Conservation (phyloP, 805 yeast genomes). For the Debaryomyces hansenii region DNA sequence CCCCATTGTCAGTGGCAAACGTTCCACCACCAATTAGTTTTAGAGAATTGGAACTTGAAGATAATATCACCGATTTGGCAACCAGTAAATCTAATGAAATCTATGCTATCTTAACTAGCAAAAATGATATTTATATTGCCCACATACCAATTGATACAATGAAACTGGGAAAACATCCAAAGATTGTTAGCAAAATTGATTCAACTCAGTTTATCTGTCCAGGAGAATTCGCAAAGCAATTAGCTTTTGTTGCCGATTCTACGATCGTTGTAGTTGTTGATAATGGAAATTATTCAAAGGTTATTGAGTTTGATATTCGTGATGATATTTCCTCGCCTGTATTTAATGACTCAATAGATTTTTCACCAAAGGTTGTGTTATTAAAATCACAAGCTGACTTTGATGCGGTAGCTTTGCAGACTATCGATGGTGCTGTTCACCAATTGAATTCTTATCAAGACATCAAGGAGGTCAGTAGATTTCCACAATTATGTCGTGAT, state of each 20-base stretch:
- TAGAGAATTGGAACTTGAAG: slow-evolving; percentile 56
- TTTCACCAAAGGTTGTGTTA: slow-evolving; percentile 53
- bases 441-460: slow-evolving; percentile 32
- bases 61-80: slow-evolving; percentile 63
- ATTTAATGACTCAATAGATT: slow-evolving; percentile 41
- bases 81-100: slow-evolving; percentile 57
- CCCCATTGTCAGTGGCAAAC: slow-evolving; percentile 81
- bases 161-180: slow-evolving; percentile 50
- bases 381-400: slow-evolving; percentile 57
- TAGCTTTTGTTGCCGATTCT: slow-evolving; percentile 54
- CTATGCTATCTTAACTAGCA: slow-evolving; percentile 57
- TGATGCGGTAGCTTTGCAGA: slow-evolving; percentile 53
- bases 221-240: slow-evolving; percentile 59
- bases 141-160: slow-evolving; percentile 52
- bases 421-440: slow-evolving; percentile 61
- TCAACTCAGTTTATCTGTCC: slow-evolving; percentile 34
- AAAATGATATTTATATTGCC: slow-evolving; percentile 28
- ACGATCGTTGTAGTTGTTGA: slow-evolving; percentile 62
- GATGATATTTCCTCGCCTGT: slow-evolving; percentile 40
- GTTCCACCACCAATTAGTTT: slow-evolving; percentile 94
- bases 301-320: slow-evolving; percentile 50
- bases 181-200: slow-evolving; percentile 28
- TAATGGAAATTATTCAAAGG: slow-evolving; percentile 47
- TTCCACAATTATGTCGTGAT: slow-evolving; percentile 71
- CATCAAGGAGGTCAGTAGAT: slow-evolving; percentile 42